These are phyloP conservation scores for Lepidium aucheri DNA, from an alignment of 345 rosid species.

Conservation along the genomic window DNA sequence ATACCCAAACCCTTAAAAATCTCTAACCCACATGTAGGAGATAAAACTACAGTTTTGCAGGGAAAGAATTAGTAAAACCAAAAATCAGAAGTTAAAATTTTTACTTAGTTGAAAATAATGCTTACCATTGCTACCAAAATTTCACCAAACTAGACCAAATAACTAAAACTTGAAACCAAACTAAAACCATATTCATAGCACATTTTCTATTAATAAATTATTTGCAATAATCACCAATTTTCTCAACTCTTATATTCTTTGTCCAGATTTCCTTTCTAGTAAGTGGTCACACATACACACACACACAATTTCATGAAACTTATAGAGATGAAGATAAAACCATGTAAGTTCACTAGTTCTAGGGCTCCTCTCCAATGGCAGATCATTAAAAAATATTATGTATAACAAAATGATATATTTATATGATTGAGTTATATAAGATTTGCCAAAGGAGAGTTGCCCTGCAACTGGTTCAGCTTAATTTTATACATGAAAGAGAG, in stretches of 20 bases:
- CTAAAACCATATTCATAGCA: background rate
- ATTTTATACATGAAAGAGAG: background rate
- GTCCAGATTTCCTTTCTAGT: background rate
- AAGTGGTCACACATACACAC: background rate
- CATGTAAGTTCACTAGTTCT: conserved; percentile 48
- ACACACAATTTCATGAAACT: background rate
- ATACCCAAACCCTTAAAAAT: too few relatives aligned
- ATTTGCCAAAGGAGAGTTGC: conserved; percentile 97
- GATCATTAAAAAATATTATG: background rate
- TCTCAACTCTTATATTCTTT: conserved; percentile 6
- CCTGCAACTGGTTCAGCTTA: conserved; percentile 62
- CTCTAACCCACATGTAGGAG: too few relatives aligned
- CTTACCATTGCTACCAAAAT: too few relatives aligned
- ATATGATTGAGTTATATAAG: background rate
- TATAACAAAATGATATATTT: background rate
- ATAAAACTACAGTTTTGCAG: too few relatives aligned
- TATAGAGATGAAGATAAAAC: conserved; percentile 7
- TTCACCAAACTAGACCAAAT: background rate
- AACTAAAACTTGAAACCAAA: background rate
- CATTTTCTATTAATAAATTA: background rate
- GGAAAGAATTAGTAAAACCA: too few relatives aligned
- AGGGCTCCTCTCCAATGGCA: conserved; percentile 77
- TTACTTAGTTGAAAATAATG: too few relatives aligned
- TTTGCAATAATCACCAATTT: background rate
- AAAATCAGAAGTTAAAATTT: too few relatives aligned